These are phyloP conservation scores for Aspergillus asperescens DNA, from an alignment of 495 filamentous ascomycete genomes.

Conservation along the genomic window DNA sequence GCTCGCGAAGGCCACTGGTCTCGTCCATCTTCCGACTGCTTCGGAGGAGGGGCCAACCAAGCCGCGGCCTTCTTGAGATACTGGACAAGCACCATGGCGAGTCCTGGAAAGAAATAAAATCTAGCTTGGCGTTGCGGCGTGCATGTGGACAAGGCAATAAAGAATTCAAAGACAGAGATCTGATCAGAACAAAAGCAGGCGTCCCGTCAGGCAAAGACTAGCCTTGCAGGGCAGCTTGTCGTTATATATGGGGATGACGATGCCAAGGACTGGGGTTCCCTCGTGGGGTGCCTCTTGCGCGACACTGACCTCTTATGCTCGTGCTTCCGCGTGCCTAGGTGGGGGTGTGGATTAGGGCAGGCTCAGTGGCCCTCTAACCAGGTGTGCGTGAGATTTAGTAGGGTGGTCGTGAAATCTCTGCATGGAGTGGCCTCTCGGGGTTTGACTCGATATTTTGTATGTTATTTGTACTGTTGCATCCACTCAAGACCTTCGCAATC, in stretches of 20 bases:
- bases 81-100: slow-evolving; percentile 9
- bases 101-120: not conserved
- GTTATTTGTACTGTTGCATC: no score
- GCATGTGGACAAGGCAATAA: not conserved
- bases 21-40: slow-evolving; percentile 24
- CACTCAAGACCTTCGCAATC: no score
- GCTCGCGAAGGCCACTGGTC: slow-evolving; percentile 25
- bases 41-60: slow-evolving; percentile 24
- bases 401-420: not conserved
- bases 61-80: slow-evolving; percentile 14
- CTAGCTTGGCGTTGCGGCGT: not conserved
- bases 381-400: not conserved
- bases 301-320: not conserved
- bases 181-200: no score
- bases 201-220: no score
- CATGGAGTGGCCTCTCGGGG: not conserved
- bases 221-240: not conserved
- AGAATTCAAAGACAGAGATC: no score
- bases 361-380: not conserved
- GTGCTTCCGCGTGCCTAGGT: not conserved
- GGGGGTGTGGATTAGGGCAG: slow-evolving; percentile 1
- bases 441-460: no score
- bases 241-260: not conserved
- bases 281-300: not conserved
- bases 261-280: not conserved